Conservation (phyloP, 306 rosid species). For the Elaeagnus macrophylla region DNA sequence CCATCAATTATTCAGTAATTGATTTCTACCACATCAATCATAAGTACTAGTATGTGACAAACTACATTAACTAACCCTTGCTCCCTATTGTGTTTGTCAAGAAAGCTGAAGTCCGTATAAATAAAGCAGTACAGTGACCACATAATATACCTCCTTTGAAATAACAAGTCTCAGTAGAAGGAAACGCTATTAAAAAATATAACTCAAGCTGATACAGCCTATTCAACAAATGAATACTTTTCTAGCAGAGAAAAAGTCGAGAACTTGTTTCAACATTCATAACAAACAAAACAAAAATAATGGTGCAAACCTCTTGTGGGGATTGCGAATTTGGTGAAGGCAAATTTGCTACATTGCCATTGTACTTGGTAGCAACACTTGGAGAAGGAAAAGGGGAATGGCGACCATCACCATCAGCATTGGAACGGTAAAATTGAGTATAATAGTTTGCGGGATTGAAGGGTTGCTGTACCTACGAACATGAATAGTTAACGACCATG, state of each 20-base stretch:
- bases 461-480: constrained; percentile 63
- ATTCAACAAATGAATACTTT: background rate
- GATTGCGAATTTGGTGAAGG: constrained; percentile 63
- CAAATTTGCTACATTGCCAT: constrained; percentile 59
- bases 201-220: background rate
- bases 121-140: too few relatives aligned
- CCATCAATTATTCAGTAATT: too few relatives aligned
- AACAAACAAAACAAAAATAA: background rate
- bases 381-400: constrained; percentile 76
- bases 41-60: too few relatives aligned
- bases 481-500: constrained; percentile 17
- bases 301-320: constrained; percentile 70
- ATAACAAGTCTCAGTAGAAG: too few relatives aligned
- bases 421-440: constrained; percentile 79
- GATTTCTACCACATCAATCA: too few relatives aligned
- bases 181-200: background rate
- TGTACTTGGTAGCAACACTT: constrained; percentile 63
- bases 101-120: too few relatives aligned
- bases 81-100: too few relatives aligned
- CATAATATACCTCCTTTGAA: too few relatives aligned
- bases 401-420: constrained; percentile 73
- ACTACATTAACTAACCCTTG: too few relatives aligned
- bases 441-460: constrained; percentile 75
- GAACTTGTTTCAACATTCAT: background rate
- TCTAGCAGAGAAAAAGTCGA: too few relatives aligned